Conservation (phyloP, 2,329 filamentous ascomycete genomes). For the Aspergillus piperis region DNA sequence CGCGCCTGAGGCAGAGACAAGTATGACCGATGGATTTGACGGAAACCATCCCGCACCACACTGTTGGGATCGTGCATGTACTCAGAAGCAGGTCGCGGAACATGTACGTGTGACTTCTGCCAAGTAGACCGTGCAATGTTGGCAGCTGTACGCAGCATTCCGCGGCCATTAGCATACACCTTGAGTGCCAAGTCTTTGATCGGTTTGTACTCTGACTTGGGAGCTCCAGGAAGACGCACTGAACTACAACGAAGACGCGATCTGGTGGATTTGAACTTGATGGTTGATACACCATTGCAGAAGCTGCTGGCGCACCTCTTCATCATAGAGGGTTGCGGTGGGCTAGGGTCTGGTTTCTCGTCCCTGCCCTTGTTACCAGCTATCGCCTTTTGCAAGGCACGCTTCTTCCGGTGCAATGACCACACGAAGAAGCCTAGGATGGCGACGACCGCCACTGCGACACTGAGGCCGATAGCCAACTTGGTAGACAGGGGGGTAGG, state of each 20-base stretch:
- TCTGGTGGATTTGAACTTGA: background rate
- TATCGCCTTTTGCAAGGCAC: background rate
- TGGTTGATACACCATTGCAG: background rate
- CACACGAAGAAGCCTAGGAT: background rate
- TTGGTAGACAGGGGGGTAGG: background rate
- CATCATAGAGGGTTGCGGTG: background rate
- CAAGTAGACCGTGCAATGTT: background rate
- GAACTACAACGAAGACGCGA: background rate
- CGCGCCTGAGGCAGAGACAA: background rate
- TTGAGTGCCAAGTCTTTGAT: background rate
- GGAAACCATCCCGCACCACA: background rate
- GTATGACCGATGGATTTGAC: background rate
- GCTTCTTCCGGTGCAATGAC: slow-evolving; percentile 3
- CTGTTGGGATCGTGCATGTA: background rate
- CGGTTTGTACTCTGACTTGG: background rate
- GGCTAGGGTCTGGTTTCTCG: background rate
- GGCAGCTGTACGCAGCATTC: background rate
- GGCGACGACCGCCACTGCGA: background rate
- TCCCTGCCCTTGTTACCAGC: background rate
- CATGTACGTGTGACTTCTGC: background rate
- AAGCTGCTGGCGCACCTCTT: background rate
- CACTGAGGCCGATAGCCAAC: background rate
- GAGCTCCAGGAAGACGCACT: background rate
- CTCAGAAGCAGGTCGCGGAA: background rate
- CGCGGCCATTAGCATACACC: background rate